Base-by-base conservation (phyloP, 768 basidiomycete genomes). In the Lactifluus rugatus region DNA sequence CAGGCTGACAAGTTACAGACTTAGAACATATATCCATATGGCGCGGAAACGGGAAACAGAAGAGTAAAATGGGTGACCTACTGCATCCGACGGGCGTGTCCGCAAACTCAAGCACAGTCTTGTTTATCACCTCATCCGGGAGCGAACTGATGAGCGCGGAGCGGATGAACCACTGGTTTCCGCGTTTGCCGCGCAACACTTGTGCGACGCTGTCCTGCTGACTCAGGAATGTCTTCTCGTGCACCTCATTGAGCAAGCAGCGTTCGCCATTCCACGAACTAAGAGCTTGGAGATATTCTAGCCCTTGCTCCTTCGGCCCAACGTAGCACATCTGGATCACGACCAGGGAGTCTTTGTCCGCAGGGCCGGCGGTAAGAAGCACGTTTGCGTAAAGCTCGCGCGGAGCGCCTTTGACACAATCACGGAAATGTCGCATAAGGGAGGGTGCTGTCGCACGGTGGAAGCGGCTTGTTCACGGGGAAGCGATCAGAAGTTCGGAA, bases 171-270 rank as follows among this genome's bases (percentile, higher is more conserved):
- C 93, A 92, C 67, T 90, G 89, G 46, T 88, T 76, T 9, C 88
- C 87, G 42, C 82, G 84, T 75, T 81, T 89, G 58, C 87, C 92
- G 61, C 89, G 83, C 54, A 96, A 72, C 8, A 94, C 85, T 70
- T 94, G 91, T 13, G 90, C 90, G 9, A 95, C 85, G 58, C 90
- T 93, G 65, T 93, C 87, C 71, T 95, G 93, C 69, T 96, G 93
- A 66, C 84, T 81, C 62, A 91, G 72, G 70, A 93, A 94, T 49
- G 82, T 87, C 71, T 94, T 89, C 72, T 94, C 93, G 62, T 87
- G 76, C 4, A 96, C 89, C 69, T 95, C 93, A 64, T 93, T 93
- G 51, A 96, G 76, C 52, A 94, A 70, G 65, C 89, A 93, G 44
- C 78, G 74, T 66, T 90, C 93, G 48, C 92, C 92, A 46, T 88